Evolutionary conservation across 495 filamentous ascomycete species (phyloP), one percentile per base, ranked within the genome.

Genomic region (Chaetomium fimeti): DNA sequence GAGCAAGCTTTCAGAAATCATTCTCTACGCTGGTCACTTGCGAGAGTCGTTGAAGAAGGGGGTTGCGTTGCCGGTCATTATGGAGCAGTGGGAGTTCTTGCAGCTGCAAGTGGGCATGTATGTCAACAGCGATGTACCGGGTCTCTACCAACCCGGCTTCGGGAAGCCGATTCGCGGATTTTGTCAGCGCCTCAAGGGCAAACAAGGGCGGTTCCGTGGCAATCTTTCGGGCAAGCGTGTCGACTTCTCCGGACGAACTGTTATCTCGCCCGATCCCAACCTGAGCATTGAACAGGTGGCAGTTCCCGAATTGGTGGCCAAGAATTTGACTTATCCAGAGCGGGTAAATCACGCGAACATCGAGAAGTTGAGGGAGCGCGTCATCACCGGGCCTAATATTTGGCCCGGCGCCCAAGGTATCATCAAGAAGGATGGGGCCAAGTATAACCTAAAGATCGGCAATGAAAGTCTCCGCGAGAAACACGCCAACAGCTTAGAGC

Each of bases 21-120:
- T 96, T 5, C 87, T 93, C 58, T 90, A 93, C 68, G 95, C 92
- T 71, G 89, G 87, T 55, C 82, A 91, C 52, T 87, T 98, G 55
- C 88, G 90, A 49, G 86, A 88, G 32, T 89, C 91, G 1, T 72
- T 98, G 29, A 78, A 88, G 43, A 90, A 89, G 67, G 95, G 94
- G 45, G 87, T 91, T 11, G 86, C 91, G 7, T 83, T 98, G 3
- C 84, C 89, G 67, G 92, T 88, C 2, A 90, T 98, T 58, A 96
- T 98, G 91, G 94, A 98, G 76, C 92, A 94, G 65, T 98, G 95
- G 95, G 94, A 98, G 70, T 98, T 92, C 70, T 79, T 98, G 69
- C 92, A 97, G 70, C 78, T 96, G 11, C 92, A 96, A 66, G 89
- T 97, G 60, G 94, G 93, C 29, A 91, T 97, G 81, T 97, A 98